A percentile compares a stretch with the other conserved stretches of the same genome.
Conservation (phyloP, 371 early-diverging fungal species). For the Mucor velutinosus region DNA sequence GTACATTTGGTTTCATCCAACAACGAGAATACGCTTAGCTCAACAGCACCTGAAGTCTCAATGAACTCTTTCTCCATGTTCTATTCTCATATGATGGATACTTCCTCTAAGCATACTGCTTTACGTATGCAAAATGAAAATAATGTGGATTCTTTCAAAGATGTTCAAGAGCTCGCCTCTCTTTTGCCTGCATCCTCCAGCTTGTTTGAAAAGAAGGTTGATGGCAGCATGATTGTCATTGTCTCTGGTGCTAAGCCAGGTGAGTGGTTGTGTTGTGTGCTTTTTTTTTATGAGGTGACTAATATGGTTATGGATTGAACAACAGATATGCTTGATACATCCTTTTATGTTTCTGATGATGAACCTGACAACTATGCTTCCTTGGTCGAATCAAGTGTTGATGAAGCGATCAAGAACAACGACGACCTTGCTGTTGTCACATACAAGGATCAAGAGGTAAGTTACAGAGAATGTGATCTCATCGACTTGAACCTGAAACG, state of each 20-base stretch:
- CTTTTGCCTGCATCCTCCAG: slow-evolving; percentile 8
- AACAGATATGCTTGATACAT: slow-evolving; percentile 21
- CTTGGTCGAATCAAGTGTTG: slow-evolving; percentile 28
- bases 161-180: background rate
- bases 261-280: background rate
- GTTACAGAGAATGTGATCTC: background rate
- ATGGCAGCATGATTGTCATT: slow-evolving; percentile 24
- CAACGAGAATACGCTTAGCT: background rate
- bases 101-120: slow-evolving; percentile 11
- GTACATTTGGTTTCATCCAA: slow-evolving; percentile 21
- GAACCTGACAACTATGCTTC: slow-evolving; percentile 29
- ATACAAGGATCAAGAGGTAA: slow-evolving; percentile 16
- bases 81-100: slow-evolving; percentile 34
- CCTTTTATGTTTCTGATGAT: slow-evolving; percentile 42
- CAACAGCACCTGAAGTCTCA: slow-evolving; percentile 18
- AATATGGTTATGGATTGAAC: slow-evolving; percentile 19
- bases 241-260: slow-evolving; percentile 19
- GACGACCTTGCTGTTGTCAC: slow-evolving; percentile 12
- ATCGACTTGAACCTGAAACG: slow-evolving; percentile 6
- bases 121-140: slow-evolving; percentile 16
- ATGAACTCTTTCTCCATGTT: slow-evolving; percentile 26
- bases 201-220: slow-evolving; percentile 25
- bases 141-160: background rate
- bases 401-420: slow-evolving; percentile 14
- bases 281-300: slow-evolving; percentile 1